Evolutionary conservation across 1,139 yeast genomes (phyloP).

Genomic region (Yamadazyma membranifaciens): DNA sequence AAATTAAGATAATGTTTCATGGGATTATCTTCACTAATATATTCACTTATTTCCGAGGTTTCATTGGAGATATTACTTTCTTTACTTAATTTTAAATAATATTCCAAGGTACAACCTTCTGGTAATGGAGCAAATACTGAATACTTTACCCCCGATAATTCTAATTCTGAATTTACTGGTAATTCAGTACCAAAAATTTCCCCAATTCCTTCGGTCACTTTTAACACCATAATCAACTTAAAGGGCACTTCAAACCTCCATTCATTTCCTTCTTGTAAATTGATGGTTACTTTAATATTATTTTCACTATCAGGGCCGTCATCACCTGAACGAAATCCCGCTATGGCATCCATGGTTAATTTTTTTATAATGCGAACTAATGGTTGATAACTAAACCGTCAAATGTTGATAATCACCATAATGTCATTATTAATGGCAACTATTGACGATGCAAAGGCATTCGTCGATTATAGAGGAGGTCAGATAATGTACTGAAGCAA

Average conservation of each 20-base stretch:
- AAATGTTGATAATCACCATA: not conserved
- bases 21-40: constrained; percentile 67
- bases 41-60: constrained; percentile 47
- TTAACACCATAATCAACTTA: constrained; percentile 55
- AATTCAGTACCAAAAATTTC: constrained; percentile 94
- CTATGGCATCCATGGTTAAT: constrained; percentile 18
- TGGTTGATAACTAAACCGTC: not conserved
- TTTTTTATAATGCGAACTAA: too few relatives aligned
- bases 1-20: constrained; percentile 64
- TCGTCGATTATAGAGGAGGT: too few relatives aligned
- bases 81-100: constrained; percentile 46
- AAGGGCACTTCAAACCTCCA: constrained; percentile 82
- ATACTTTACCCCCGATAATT: constrained; percentile 55
- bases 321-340: constrained; percentile 22
- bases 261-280: constrained; percentile 46
- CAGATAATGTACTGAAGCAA: too few relatives aligned
- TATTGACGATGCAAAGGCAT: too few relatives aligned
- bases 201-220: constrained; percentile 66
- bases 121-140: constrained; percentile 59
- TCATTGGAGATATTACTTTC: constrained; percentile 37
- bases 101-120: constrained; percentile 50
- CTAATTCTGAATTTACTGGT: constrained; percentile 66
- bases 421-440: not conserved
- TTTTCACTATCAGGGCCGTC: constrained; percentile 10
- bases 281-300: constrained; percentile 8